Conservation (phyloP, 257 asterid genomes). For the Striga asiatica region DNA sequence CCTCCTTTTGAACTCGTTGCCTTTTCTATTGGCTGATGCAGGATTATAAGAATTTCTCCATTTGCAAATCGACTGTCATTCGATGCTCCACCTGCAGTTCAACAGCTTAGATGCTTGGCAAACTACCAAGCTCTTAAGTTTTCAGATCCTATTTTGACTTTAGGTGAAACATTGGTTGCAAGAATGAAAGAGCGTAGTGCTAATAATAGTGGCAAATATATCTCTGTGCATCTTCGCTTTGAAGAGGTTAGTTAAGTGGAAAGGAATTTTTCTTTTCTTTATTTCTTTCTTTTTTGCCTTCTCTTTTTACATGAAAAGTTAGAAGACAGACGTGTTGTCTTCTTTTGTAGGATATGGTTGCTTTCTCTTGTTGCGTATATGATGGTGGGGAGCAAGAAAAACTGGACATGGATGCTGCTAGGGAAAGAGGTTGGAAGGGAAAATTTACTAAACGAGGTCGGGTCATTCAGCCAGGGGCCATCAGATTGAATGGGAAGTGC, state of each 20-base stretch:
- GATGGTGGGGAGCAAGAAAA: conserved; percentile 88
- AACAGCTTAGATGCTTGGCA: conserved; percentile 84
- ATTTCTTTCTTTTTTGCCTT: too few species aligned
- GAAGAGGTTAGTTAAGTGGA: conserved; percentile 74
- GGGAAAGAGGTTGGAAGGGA: conserved; percentile 99
- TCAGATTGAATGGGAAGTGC: conserved; percentile 83
- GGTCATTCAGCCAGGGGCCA: conserved; percentile 81
- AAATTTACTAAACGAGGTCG: conserved; percentile 90
- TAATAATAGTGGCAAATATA: conserved; percentile 77
- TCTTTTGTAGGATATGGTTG: conserved; percentile 89
- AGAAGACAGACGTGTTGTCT: conserved; percentile 12
- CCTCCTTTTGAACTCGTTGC: conserved; percentile 14
- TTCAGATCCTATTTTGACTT: conserved; percentile 52
- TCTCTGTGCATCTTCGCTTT: conserved; percentile 97
- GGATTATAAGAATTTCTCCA: conserved; percentile 88
- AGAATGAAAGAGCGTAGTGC: conserved; percentile 85
- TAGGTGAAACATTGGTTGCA: conserved; percentile 65
- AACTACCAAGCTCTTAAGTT: conserved; percentile 89
- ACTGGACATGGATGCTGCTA: conserved; percentile 91
- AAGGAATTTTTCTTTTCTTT: conserved; percentile 1
- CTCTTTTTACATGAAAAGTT: conserved; percentile 9
- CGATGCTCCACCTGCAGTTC: conserved; percentile 86
- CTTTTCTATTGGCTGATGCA: conserved; percentile 23
- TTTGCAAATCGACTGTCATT: conserved; percentile 89
- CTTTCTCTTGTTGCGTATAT: conserved; percentile 93